Evolutionary conservation across 1,284 basidiomycete genomes (phyloP).

Genomic region (Puccinia coronata): DNA sequence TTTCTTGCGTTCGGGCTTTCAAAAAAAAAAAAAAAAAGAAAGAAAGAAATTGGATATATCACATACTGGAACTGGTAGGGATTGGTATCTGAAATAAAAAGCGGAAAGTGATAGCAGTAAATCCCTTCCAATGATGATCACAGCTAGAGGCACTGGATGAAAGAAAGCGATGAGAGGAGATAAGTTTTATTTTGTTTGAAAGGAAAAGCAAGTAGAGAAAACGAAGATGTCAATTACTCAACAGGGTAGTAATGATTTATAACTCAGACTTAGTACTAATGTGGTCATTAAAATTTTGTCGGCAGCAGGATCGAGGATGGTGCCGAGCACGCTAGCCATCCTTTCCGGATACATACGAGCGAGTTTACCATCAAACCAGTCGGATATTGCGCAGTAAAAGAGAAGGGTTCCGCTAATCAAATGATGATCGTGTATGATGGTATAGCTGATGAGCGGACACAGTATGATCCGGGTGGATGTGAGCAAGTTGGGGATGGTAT

Average conservation of each 20-base stretch:
- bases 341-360: constrained; percentile 72
- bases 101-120: constrained; percentile 82
- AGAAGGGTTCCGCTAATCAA: constrained; percentile 76
- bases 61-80: constrained; percentile 80
- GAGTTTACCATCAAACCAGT: constrained; percentile 87
- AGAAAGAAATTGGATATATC: constrained; percentile 51
- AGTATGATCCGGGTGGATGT: constrained; percentile 81
- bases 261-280: constrained; percentile 79
- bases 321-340: constrained; percentile 84
- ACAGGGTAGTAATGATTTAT: constrained; percentile 84
- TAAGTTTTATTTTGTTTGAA: not conserved
- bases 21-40: constrained; percentile 30
- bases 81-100: constrained; percentile 89
- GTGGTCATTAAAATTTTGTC: constrained; percentile 97
- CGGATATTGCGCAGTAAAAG: constrained; percentile 83
- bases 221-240: constrained; percentile 53
- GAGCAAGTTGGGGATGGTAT: constrained; percentile 88
- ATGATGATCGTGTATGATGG: constrained; percentile 83
- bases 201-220: not conserved
- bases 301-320: constrained; percentile 92
- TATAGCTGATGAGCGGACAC: constrained; percentile 86
- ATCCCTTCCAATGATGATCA: constrained; percentile 86
- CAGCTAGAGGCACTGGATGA: constrained; percentile 73
- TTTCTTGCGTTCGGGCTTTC: too few relatives aligned
- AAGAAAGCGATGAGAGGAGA: not conserved